These are phyloP conservation scores for Salvia splendens DNA, from an alignment of 257 asterid species.

Conservation along the genomic window DNA sequence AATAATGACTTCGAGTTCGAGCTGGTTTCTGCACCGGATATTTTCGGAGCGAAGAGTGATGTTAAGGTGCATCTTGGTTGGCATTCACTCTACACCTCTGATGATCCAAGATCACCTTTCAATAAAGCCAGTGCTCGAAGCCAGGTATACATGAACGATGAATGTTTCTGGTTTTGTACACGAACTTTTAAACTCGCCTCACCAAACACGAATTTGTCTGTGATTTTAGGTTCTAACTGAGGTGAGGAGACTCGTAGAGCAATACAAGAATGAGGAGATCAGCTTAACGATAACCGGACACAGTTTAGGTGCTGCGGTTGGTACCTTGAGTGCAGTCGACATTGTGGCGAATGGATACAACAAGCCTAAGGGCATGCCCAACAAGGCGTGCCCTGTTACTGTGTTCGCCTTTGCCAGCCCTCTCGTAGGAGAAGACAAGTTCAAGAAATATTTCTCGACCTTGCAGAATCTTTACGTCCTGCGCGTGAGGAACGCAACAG, in stretches of 20 bases:
- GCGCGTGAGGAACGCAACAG: slow-evolving; percentile 50
- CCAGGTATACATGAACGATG: slow-evolving; percentile 46
- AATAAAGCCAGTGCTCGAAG: slow-evolving; percentile 61
- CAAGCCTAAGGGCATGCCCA: slow-evolving; percentile 37
- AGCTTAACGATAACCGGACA: slow-evolving; percentile 81
- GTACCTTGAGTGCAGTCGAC: slow-evolving; percentile 69
- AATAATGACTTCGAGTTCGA: slow-evolving; percentile 60
- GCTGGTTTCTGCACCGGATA: slow-evolving; percentile 52
- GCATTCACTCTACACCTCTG: slow-evolving; percentile 75
- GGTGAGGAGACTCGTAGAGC: slow-evolving; percentile 40
- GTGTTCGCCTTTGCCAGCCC: slow-evolving; percentile 76
- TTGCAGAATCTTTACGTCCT: slow-evolving; percentile 42
- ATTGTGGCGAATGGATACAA: slow-evolving; percentile 59
- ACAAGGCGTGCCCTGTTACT: slow-evolving; percentile 62
- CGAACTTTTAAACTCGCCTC: too few relatives aligned
- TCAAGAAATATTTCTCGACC: slow-evolving; percentile 22
- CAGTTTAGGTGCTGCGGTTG: slow-evolving; percentile 78
- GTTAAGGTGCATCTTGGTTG: slow-evolving; percentile 73
- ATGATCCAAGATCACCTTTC: slow-evolving; percentile 60
- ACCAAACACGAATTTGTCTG: not conserved
- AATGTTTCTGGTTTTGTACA: not conserved
- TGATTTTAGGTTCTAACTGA: slow-evolving; percentile 57
- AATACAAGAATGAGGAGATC: slow-evolving; percentile 60
- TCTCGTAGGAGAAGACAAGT: slow-evolving; percentile 57
- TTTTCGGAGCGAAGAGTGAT: slow-evolving; percentile 42